Evolutionary conservation across 2,329 filamentous ascomycete genomes (phyloP).

Genomic region (Cladophialophora psammophila): DNA sequence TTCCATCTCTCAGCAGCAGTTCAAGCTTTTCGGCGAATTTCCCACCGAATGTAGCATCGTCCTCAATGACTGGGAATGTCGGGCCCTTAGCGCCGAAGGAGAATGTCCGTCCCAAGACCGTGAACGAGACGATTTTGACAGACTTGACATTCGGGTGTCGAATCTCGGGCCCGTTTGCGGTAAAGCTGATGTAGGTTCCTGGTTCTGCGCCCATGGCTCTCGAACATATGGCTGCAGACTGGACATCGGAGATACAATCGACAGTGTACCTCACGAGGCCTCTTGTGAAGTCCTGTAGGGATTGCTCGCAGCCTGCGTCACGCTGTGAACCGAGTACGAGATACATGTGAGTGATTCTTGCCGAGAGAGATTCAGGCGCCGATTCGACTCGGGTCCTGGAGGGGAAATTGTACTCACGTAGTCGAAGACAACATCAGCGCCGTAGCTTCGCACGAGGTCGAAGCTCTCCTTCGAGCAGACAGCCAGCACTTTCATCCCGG

Average conservation of each 20-base stretch:
- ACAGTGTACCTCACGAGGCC: conserved; percentile 1
- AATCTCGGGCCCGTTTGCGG: not conserved
- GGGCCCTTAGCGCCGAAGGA: not conserved
- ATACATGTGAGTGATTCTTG: not conserved
- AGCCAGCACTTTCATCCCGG: not conserved
- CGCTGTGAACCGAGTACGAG: not conserved
- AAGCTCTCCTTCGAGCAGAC: conserved; percentile 8
- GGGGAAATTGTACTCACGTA: conserved; percentile 5
- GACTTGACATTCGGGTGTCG: not conserved
- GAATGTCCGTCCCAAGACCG: not conserved
- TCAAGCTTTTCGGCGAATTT: not conserved
- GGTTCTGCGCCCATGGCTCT: not conserved
- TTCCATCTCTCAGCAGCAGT: not conserved
- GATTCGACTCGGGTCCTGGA: not conserved
- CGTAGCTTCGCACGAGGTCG: conserved; percentile 2
- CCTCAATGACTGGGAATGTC: not conserved
- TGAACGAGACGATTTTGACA: conserved; percentile 1
- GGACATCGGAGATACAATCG: conserved; percentile 10
- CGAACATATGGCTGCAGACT: conserved; percentile 10
- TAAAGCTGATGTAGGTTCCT: not conserved
- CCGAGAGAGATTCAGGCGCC: not conserved
- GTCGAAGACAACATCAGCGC: conserved; percentile 9
- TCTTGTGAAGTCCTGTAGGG: not conserved
- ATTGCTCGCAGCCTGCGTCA: not conserved
- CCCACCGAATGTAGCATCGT: not conserved